These are phyloP conservation scores for Terfezia boudieri DNA, from an alignment of 495 filamentous ascomycete species.

Conservation along the genomic window DNA sequence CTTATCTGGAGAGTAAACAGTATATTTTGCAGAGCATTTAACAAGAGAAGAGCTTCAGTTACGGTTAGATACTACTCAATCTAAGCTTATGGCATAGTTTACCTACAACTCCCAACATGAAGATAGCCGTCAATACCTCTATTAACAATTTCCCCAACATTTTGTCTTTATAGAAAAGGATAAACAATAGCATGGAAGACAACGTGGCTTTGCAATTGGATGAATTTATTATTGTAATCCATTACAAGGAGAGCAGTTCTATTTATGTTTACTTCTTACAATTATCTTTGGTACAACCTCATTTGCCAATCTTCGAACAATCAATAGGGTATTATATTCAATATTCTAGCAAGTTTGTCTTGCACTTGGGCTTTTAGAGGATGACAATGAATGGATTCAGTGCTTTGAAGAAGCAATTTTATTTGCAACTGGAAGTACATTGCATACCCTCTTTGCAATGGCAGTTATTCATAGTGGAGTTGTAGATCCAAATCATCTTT, in stretches of 20 bases:
- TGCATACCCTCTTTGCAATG: background rate
- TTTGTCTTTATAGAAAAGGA: conserved; percentile 1
- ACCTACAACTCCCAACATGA: conserved; percentile 3
- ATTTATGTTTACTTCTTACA: background rate
- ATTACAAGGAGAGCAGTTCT: background rate
- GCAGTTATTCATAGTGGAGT: background rate
- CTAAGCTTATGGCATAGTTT: conserved; percentile 9
- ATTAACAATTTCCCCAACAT: conserved; percentile 5
- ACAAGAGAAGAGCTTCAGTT: background rate
- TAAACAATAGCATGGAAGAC: background rate
- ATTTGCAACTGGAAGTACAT: background rate
- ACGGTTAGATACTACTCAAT: background rate
- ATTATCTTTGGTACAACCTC: background rate
- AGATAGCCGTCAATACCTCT: conserved; percentile 1
- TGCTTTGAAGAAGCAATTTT: background rate
- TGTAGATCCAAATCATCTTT: background rate
- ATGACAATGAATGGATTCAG: background rate
- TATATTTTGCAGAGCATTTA: conserved; percentile 6
- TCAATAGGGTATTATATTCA: background rate
- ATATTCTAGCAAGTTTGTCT: background rate
- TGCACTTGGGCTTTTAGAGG: background rate
- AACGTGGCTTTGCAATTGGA: background rate
- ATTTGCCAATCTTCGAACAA: background rate
- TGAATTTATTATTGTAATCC: background rate
- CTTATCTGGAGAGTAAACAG: conserved; percentile 1